Conservation (phyloP, 148 eudicot genomes). For the Nepenthes mirabilis region DNA sequence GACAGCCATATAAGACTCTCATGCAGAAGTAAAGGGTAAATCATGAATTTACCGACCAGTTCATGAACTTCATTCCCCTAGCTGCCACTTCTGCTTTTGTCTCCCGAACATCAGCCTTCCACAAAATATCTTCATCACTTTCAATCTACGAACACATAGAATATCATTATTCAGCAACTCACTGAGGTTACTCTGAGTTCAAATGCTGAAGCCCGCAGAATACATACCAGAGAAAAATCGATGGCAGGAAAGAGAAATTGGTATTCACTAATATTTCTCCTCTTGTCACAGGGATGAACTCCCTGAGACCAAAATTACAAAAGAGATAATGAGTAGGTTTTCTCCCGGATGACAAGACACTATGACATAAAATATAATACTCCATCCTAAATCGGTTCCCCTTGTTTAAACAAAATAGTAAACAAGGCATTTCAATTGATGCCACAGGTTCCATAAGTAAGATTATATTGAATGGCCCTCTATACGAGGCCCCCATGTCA, state of each 20-base stretch:
- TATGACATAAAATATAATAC: too few species aligned
- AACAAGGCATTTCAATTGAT: too few species aligned
- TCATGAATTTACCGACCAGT: conserved; percentile 40
- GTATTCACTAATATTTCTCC: conserved; percentile 73
- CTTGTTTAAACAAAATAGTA: too few species aligned
- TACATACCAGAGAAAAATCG: conserved; percentile 72
- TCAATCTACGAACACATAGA: conserved; percentile 45
- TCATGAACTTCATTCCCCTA: conserved; percentile 70
- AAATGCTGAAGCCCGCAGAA: conserved; percentile 2
- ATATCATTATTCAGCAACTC: conserved; percentile 2
- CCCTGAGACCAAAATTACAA: conserved; percentile 51
- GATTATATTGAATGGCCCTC: too few species aligned
- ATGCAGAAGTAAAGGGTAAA: not conserved
- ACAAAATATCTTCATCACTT: conserved; percentile 67
- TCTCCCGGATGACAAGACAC: not conserved
- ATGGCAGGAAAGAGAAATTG: conserved; percentile 72
- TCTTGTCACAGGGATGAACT: conserved; percentile 85
- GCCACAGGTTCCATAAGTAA: too few species aligned
- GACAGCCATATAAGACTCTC: not conserved
- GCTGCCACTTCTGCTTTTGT: conserved; percentile 71
- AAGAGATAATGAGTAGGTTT: not conserved
- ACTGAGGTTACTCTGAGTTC: not conserved
- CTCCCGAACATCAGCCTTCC: conserved; percentile 83
- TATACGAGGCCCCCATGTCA: too few species aligned
- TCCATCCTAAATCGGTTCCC: too few species aligned